Evolutionary conservation across 1,139 yeast species (phyloP).

Genomic region (Yamadazyma diddensiae): DNA sequence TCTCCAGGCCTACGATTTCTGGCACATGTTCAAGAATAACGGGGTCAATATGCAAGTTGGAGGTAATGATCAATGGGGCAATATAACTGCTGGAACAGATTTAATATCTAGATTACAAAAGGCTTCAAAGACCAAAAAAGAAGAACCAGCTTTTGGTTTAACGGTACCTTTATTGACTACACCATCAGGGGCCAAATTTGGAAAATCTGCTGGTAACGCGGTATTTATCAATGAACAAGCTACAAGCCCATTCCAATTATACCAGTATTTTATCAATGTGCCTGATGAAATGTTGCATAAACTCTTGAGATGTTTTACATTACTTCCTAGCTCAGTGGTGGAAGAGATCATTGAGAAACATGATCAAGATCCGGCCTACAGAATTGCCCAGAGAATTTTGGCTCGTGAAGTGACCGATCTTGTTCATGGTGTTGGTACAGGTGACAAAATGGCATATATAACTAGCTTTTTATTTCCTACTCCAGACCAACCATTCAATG

Average conservation of each 20-base stretch:
- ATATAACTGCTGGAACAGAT: slow-evolving; percentile 94
- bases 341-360: slow-evolving; percentile 51
- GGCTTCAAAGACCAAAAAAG: slow-evolving; percentile 12
- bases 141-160: slow-evolving; percentile 57
- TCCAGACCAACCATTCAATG: slow-evolving; percentile 48
- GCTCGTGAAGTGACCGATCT: slow-evolving; percentile 87
- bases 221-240: slow-evolving; percentile 72
- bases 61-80: slow-evolving; percentile 99
- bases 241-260: slow-evolving; percentile 79
- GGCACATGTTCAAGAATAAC: slow-evolving; percentile 64
- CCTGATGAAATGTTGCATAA: slow-evolving; percentile 74
- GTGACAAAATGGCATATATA: slow-evolving; percentile 60
- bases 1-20: slow-evolving; percentile 91
- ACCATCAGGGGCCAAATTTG: slow-evolving; percentile 89
- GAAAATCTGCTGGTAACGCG: slow-evolving; percentile 97
- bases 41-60: slow-evolving; percentile 81
- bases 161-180: slow-evolving; percentile 92
- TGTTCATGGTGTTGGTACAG: slow-evolving; percentile 79
- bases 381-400: slow-evolving; percentile 71
- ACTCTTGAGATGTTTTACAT: slow-evolving; percentile 73
- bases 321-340: slow-evolving; percentile 64
- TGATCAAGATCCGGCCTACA: slow-evolving; percentile 51
- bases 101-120: slow-evolving; percentile 63
- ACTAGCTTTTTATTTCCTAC: slow-evolving; percentile 67
- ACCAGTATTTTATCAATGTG: slow-evolving; percentile 79